phyloP scores from a whole-genome alignment of 441 rosid genomes.

The Arabidopsis hybrid region DNA sequence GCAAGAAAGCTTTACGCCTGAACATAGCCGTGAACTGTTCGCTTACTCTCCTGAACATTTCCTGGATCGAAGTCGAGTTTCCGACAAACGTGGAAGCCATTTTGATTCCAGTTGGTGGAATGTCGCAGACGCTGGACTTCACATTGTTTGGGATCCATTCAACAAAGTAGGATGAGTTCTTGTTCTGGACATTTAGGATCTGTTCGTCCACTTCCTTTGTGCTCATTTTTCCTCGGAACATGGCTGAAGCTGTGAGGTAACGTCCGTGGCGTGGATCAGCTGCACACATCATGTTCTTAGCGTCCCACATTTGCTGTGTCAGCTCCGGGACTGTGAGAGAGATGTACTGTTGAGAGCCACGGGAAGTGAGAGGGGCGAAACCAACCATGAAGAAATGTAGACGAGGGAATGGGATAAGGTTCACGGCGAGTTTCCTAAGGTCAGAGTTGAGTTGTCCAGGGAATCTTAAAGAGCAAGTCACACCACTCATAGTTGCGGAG shows the following conservation, averaged over 20 bases:
- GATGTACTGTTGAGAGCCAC: constrained; percentile 69
- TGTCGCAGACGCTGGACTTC: constrained; percentile 90
- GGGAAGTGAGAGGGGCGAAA: constrained; percentile 67
- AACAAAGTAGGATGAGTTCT: constrained; percentile 90
- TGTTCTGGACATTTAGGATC: constrained; percentile 90
- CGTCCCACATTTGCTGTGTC: constrained; percentile 80
- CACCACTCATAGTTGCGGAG: constrained; percentile 68
- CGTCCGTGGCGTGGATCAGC: constrained; percentile 94
- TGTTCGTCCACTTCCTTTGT: constrained; percentile 95
- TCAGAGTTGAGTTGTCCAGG: constrained; percentile 76
- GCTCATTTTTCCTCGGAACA: constrained; percentile 97
- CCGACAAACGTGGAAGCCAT: constrained; percentile 46
- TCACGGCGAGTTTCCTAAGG: constrained; percentile 67
- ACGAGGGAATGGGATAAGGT: constrained; percentile 73
- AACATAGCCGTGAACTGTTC: constrained; percentile 50
- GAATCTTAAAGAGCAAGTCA: constrained; percentile 70
- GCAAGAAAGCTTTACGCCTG: constrained; percentile 44
- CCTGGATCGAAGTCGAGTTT: constrained; percentile 46
- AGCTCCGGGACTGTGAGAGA: constrained; percentile 71
- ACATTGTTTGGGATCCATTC: constrained; percentile 97
- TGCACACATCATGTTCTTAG: constrained; percentile 93
- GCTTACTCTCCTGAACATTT: constrained; percentile 45
- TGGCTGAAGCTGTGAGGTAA: constrained; percentile 89
- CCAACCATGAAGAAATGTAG: constrained; percentile 83
- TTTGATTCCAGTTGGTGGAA: constrained; percentile 61